Evolutionary conservation across 2,329 filamentous ascomycete species (phyloP), one percentile per base, ranked within the genome.

Genomic region (Diatrype stigma): DNA sequence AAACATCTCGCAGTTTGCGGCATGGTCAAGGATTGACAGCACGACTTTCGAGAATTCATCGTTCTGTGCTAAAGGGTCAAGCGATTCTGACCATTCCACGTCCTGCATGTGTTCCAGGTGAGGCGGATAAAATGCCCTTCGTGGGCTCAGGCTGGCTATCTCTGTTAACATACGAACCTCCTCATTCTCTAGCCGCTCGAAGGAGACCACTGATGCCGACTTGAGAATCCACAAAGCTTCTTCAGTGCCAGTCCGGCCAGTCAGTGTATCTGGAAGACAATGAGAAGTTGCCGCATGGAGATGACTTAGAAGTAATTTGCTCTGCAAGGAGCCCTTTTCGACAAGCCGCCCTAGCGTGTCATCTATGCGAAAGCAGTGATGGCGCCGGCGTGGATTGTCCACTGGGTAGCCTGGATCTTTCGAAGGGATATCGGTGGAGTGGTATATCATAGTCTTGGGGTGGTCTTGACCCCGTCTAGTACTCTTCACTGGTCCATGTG

Each of bases 271-370:
- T 0, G 75, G 73, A 0, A 81, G 62, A 23, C 70, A 78, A 46
- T 73, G 71, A 0, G 80, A 78, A 0, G 81, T 85, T 0, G 82
- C 50, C 0, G 75, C 79, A 53, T 85, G 80, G 0, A 85, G 61
- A 26, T 78, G 77, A 8, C 68, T 67, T 0, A 81, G 64, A 17
- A 74, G 71, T 0, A 87, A 64, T 47, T 77, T 80, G 60, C 77
- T 80, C 11, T 74, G 70, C 0, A 83, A 45, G 12, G 67, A 76
- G 0, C 75, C 76, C 53, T 75, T 79, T 17, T 79, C 78, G 0
- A 70, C 53, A 0, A 87, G 58, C 2, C 75, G 67, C 0, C 80
- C 74, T 0, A 87, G 71, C 1, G 63, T 63, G 0, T 55, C 44
- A 52, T 86, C 77, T 0, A 87, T 60, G 0, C 62, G 57, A 55